These are phyloP conservation scores for Penicillium glabrum DNA, from an alignment of 2,329 filamentous ascomycete genomes.

Conservation along the genomic window DNA sequence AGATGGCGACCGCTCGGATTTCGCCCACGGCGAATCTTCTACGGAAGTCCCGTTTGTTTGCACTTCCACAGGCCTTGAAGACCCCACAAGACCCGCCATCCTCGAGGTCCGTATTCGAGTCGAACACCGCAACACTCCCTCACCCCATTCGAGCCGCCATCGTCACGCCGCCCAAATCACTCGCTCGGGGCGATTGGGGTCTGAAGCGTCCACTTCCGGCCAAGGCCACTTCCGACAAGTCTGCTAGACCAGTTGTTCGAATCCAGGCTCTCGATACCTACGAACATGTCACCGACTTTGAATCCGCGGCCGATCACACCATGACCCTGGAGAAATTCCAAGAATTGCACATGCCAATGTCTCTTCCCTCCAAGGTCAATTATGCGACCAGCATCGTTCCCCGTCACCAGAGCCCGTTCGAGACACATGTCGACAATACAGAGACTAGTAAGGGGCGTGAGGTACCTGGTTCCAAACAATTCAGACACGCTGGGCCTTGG, in stretches of 20 bases:
- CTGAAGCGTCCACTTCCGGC: conserved; percentile 81
- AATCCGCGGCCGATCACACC: conserved; percentile 77
- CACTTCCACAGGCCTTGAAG: conserved; percentile 74
- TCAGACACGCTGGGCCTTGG: conserved; percentile 61
- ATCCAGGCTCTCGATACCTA: conserved; percentile 77
- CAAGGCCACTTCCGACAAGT: conserved; percentile 69
- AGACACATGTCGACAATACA: conserved; percentile 47
- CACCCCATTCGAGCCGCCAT: conserved; percentile 84
- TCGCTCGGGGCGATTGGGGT: conserved; percentile 84
- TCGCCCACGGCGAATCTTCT: conserved; percentile 69
- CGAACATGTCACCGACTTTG: conserved; percentile 87
- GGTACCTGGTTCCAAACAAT: conserved; percentile 44
- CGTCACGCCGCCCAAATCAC: conserved; percentile 70
- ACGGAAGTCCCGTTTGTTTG: conserved; percentile 85
- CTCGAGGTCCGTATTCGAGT: conserved; percentile 52
- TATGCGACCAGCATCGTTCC: conserved; percentile 30
- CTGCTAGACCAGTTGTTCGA: conserved; percentile 70
- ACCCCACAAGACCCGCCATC: conserved; percentile 55
- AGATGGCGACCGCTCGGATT: conserved; percentile 46
- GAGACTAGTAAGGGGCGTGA: conserved; percentile 32
- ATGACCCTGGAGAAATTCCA: conserved; percentile 82
- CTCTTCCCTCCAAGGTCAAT: conserved; percentile 45
- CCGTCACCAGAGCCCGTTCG: conserved; percentile 42
- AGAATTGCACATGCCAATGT: conserved; percentile 73
- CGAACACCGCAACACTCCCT: conserved; percentile 69